A percentile compares a stretch with the other conserved stretches of the same genome.
Conservation (phyloP, 768 basidiomycete genomes). For the Roridomyces roridus region DNA sequence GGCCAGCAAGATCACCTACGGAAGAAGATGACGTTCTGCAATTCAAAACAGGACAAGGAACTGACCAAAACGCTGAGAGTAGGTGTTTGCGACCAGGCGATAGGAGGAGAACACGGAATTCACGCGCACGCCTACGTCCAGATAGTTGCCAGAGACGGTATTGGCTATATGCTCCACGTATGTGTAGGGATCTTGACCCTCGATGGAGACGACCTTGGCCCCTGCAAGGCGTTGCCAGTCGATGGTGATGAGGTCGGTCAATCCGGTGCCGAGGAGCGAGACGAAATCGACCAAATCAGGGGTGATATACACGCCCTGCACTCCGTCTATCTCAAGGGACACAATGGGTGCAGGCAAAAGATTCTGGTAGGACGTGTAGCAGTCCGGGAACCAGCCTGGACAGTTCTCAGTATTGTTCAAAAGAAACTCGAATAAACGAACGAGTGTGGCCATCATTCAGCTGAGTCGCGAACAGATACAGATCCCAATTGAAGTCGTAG, state of each 20-base stretch:
- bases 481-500: slow-evolving; percentile 66
- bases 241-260: slow-evolving; percentile 54
- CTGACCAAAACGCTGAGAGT: slow-evolving; percentile 61
- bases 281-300: slow-evolving; percentile 62
- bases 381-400: slow-evolving; percentile 61
- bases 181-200: slow-evolving; percentile 55
- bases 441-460: slow-evolving; percentile 74
- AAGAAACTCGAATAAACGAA: slow-evolving; percentile 21
- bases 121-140: slow-evolving; percentile 67
- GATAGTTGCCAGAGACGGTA: slow-evolving; percentile 67
- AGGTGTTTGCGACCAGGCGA: slow-evolving; percentile 49
- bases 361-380: slow-evolving; percentile 61
- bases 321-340: slow-evolving; percentile 53
- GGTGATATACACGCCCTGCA: slow-evolving; percentile 54
- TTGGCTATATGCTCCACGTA: slow-evolving; percentile 64
- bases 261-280: slow-evolving; percentile 49
- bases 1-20: slow-evolving; percentile 56
- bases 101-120: slow-evolving; percentile 70
- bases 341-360: slow-evolving; percentile 63
- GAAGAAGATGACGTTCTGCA: not conserved
- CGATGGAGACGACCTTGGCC: slow-evolving; percentile 60
- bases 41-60: not conserved
- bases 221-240: slow-evolving; percentile 68
- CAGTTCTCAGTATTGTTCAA: not conserved
- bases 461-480: slow-evolving; percentile 60